Conservation (phyloP, 768 basidiomycete species). For the Nidularia pulvinata region DNA sequence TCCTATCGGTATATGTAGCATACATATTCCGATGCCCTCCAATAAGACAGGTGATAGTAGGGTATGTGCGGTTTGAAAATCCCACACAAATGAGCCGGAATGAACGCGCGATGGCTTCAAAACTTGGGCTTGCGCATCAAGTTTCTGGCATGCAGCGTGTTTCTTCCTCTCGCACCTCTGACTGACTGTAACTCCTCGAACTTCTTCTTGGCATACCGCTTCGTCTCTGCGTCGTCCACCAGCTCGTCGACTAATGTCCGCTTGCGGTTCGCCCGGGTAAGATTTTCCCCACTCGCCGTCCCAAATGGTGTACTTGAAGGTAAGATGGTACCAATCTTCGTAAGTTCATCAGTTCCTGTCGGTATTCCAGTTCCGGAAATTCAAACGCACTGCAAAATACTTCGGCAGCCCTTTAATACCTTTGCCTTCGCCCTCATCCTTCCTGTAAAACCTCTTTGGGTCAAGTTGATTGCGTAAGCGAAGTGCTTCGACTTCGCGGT, state of each 20-base stretch:
- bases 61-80: neutral
- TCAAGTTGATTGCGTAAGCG: conserved; percentile 88
- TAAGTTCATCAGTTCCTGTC: neutral
- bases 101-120: neutral
- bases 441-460: conserved; percentile 89
- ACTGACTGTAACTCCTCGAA: conserved; percentile 76
- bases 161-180: conserved; percentile 67
- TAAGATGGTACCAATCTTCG: conserved; percentile 79
- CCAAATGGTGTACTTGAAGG: conserved; percentile 75
- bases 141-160: conserved; percentile 67
- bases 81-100: neutral
- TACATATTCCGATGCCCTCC: no score
- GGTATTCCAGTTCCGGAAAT: conserved; percentile 2
- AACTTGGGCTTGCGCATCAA: conserved; percentile 57
- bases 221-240: conserved; percentile 85
- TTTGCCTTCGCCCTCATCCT: conserved; percentile 84
- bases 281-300: conserved; percentile 66
- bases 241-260: conserved; percentile 87
- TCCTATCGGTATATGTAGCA: no score
- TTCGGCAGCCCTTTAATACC: conserved; percentile 86
- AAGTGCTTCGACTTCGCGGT: conserved; percentile 87
- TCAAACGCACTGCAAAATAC: conserved; percentile 79
- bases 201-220: conserved; percentile 90
- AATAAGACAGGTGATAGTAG: no score
- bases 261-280: conserved; percentile 69